Percentiles rank a stretch among this genome's conserved stretches.
These are phyloP conservation scores for Mycosarcoma mackinlayi DNA, from an alignment of 1,284 basidiomycete genomes.

Conservation along the genomic window DNA sequence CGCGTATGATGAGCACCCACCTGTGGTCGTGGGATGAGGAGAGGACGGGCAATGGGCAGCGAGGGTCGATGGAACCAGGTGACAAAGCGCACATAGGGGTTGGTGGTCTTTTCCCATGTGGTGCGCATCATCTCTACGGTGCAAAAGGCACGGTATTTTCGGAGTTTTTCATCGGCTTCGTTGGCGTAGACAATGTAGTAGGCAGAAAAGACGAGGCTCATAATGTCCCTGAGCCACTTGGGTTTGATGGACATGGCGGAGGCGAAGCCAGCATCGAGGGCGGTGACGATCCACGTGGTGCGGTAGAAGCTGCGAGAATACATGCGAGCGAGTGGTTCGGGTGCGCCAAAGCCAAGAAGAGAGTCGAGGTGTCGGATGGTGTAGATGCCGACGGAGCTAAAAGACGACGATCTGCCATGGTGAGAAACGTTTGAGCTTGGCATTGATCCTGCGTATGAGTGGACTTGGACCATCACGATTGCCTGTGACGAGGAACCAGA, in stretches of 20 bases:
- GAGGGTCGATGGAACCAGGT: constrained; percentile 73
- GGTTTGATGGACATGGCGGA: constrained; percentile 93
- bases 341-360: constrained; percentile 85
- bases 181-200: constrained; percentile 96
- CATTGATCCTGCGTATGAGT: constrained; percentile 32
- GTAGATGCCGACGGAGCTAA: constrained; percentile 85
- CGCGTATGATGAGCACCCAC: constrained; percentile 70
- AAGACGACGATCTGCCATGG: constrained; percentile 94
- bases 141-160: constrained; percentile 87
- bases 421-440: constrained; percentile 75
- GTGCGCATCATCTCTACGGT: constrained; percentile 93
- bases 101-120: constrained; percentile 96
- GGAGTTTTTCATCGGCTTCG: constrained; percentile 86
- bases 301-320: constrained; percentile 93
- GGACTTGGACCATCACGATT: constrained; percentile 50
- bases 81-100: constrained; percentile 84
- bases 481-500: constrained; percentile 38
- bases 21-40: constrained; percentile 82
- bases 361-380: constrained; percentile 87
- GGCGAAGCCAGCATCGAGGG: constrained; percentile 94
- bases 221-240: constrained; percentile 87
- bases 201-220: constrained; percentile 75
- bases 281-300: constrained; percentile 88
- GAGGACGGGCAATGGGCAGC: constrained; percentile 78
- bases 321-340: constrained; percentile 83